A percentile compares a stretch with the other conserved stretches of the same genome.
phyloP scores from a whole-genome alignment of 2,329 filamentous ascomycete genomes.

The Biscogniauxia mediterranea region DNA sequence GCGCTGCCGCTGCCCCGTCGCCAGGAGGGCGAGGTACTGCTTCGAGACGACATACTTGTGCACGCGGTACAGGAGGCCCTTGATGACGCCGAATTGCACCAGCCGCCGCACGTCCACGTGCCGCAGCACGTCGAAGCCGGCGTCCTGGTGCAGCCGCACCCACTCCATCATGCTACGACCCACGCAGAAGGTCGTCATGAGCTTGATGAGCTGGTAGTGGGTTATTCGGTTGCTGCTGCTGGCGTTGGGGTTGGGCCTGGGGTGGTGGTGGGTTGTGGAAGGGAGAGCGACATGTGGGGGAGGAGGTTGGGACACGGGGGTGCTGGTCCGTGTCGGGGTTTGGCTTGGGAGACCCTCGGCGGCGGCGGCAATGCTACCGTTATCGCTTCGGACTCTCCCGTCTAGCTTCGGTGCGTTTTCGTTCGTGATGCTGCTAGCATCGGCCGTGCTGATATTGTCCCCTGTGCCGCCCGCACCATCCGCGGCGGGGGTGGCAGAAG shows the following conservation, averaged over 20 bases:
- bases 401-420: neutral
- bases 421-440: neutral
- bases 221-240: conserved; percentile 7
- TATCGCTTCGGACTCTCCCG: no score
- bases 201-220: conserved; percentile 69
- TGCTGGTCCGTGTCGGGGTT: neutral
- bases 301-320: neutral
- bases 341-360: neutral
- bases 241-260: neutral
- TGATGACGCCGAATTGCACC: conserved; percentile 94
- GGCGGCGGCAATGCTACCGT: neutral
- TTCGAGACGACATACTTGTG: conserved; percentile 83
- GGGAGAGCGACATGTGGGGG: no score
- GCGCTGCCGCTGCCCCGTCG: conserved; percentile 50
- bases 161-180: conserved; percentile 85
- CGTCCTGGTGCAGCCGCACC: conserved; percentile 71
- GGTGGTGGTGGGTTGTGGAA: neutral
- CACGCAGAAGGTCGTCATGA: conserved; percentile 83
- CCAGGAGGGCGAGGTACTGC: conserved; percentile 56
- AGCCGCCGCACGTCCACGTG: conserved; percentile 87
- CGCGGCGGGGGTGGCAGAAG: neutral
- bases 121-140: conserved; percentile 62
- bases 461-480: neutral
- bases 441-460: neutral
- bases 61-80: conserved; percentile 87